Evolutionary conservation across 306 rosid species (phyloP), one percentile per base, ranked within the genome.

Genomic region (Psophocarpus tetragonolobus): DNA sequence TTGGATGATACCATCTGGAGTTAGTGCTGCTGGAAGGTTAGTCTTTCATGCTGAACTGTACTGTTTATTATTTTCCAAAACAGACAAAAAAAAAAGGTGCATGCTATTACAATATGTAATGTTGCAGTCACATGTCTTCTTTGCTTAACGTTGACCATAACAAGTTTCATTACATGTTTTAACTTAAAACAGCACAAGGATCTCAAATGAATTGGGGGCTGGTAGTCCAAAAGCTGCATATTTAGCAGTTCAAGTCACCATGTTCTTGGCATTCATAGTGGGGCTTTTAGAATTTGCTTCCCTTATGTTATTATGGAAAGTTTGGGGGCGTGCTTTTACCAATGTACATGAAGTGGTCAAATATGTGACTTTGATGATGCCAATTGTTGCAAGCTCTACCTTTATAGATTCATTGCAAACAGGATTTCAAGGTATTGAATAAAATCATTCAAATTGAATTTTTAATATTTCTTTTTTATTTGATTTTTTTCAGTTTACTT

Each of bases 131-230:
- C 23, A 17, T 56, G n/a, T 74, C 9, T 9, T 23, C 8, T 45
- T 29, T 70, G 58, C 23, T 39, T 60, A 24, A 14, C 23, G 15
- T 61, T 30, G 68, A 6, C 1, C 62, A 67, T 74, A 38, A 65
- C 33, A 1, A 67, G 47, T 60, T 18, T 74, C 14, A 27, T 65
- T 47, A 6, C 23, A 62, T 64, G 70, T 21, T 73, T 64, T 21
- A 15, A 14, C 30, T 71, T 6, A 27, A 27, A 69, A 14, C 80
- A 93, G 97, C 77, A 91, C 90, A 48, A 85, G 98, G 69, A 90
- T 90, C 56, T 90, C 98, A 48, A 90, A 91, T 66, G 96, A 91
- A 81, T 74, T 93, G 35, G 96, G 98, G 45, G 93, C 96, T 33
- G 96, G 93, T 21, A 48, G 7, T 73, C 88, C 97, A 7, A 79